Evolutionary conservation across 805 yeast genomes (phyloP).

Genomic region (Ogataea sp.): DNA sequence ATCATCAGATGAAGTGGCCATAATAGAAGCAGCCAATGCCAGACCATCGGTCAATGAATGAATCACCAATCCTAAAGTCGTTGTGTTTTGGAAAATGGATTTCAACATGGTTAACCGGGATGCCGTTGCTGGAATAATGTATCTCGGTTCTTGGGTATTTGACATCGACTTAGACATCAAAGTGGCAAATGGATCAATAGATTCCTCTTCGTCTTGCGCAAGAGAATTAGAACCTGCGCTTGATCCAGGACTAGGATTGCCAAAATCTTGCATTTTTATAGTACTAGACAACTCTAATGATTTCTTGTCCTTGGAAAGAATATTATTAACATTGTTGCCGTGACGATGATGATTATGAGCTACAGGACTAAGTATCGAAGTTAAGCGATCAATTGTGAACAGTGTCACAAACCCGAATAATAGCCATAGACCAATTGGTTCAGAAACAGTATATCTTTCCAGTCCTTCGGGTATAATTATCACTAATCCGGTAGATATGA

Average conservation of each 20-base stretch:
- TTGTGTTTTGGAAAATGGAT: conserved; percentile 33
- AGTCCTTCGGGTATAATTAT: conserved; percentile 64
- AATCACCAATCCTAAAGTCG: conserved; percentile 53
- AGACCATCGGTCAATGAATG: conserved; percentile 71
- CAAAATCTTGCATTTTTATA: too few relatives aligned
- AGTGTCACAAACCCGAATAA: conserved; percentile 47
- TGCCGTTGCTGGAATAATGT: conserved; percentile 10
- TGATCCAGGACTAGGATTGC: neutral
- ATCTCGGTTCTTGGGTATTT: too few relatives aligned
- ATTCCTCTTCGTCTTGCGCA: neutral
- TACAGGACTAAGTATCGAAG: conserved; percentile 2
- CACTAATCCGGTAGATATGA: conserved; percentile 51
- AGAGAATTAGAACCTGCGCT: neutral
- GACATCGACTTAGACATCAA: neutral
- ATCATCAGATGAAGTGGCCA: conserved; percentile 27
- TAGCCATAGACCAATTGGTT: conserved; percentile 38
- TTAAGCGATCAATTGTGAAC: conserved; percentile 37
- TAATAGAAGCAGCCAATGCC: conserved; percentile 53
- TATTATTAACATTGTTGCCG: too few relatives aligned
- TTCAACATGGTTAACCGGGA: conserved; percentile 10
- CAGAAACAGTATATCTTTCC: conserved; percentile 22
- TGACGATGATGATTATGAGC: neutral
- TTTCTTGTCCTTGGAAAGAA: too few relatives aligned
- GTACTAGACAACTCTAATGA: too few relatives aligned
- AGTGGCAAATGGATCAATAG: neutral